Base-by-base conservation (phyloP, 805 yeast species). In the Pichia cephalocereana region DNA sequence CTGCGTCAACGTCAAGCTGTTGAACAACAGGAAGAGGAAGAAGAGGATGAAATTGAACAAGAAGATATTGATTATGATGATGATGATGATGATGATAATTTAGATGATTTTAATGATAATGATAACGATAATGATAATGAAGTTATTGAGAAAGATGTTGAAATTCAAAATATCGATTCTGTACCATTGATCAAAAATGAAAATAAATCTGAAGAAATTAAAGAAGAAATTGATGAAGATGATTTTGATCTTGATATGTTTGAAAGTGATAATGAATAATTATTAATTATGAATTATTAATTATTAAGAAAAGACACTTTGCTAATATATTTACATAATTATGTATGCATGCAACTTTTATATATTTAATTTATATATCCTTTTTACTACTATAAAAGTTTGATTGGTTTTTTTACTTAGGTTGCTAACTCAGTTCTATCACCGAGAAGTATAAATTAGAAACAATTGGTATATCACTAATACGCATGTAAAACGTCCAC, bases 1-100 rank as follows among this genome's bases (percentile, higher is more conserved):
- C 71, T 86, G 63, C 88, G 86, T 10, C 80, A 78, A 52, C 74
- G 80, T 56, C 85, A 83, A 59, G 82, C 77, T 7, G 73, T 72
- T 45, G 86, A 80, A 51, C 80, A 76, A 34, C 83, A 74, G 10
- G 83, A 78, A 11, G 86, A 70, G 19, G 78, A 71, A 10, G 77
- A 69, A 14, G 51, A 47, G 38, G 52, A 52, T 27, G 47, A 50
- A 17, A 46, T 36, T 7, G 46, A 45, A 7, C 41, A 30, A 17
- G 46, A 31, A 12, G 52, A 45, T 6, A 47, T 32, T 2, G 23
- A 40, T 12, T 48, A 47, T 38, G 49, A 45, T 18, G 50, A 45
- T 30, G 48, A 45, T 18, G 50, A 45, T 30, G 48, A 46, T n/a
- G 47, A 43, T 17, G 45, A 23, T 12, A 32, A 31, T 27, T 38